A percentile compares a stretch with the other conserved stretches of the same genome.
phyloP scores from a whole-genome alignment of 2,329 filamentous ascomycete genomes.

The Ophiostoma montium region DNA sequence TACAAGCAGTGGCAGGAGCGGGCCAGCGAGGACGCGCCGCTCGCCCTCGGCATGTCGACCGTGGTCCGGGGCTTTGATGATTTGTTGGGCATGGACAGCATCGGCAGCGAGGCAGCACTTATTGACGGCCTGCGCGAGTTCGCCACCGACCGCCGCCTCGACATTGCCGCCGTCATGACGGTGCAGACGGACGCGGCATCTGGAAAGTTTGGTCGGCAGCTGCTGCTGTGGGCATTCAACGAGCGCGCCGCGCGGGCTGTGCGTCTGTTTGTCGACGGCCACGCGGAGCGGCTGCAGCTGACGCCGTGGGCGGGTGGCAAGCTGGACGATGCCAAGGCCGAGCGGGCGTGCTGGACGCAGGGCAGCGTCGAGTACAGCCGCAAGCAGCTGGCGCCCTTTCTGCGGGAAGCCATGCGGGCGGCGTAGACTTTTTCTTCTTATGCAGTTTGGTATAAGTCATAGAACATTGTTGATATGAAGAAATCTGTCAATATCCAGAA shows the following conservation, averaged over 20 bases:
- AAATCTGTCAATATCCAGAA: not conserved
- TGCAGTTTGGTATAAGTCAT: no score
- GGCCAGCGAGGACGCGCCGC: conserved; percentile 27
- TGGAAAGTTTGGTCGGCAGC: conserved; percentile 45
- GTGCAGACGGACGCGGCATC: conserved; percentile 33
- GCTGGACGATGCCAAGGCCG: conserved; percentile 24
- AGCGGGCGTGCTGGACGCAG: conserved; percentile 54
- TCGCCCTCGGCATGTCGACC: conserved; percentile 52
- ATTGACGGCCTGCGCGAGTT: conserved; percentile 36
- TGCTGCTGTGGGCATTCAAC: conserved; percentile 51
- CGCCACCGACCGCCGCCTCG: conserved; percentile 41
- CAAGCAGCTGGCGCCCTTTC: conserved; percentile 55
- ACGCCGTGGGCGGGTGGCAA: conserved; percentile 35
- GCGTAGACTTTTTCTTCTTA: no score
- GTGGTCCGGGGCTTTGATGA: conserved; percentile 49
- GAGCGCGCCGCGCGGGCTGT: conserved; percentile 34
- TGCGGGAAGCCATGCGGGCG: conserved; percentile 40
- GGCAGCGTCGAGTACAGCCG: conserved; percentile 44
- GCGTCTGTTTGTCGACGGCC: conserved; percentile 36
- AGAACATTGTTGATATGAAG: no score
- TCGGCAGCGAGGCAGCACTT: conserved; percentile 31
- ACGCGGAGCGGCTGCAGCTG: conserved; percentile 38
- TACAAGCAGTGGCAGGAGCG: conserved; percentile 58
- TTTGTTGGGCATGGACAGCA: conserved; percentile 39
- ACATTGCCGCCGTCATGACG: conserved; percentile 56